Evolutionary conservation across 1,284 basidiomycete genomes (phyloP).

Genomic region (Puccinia polysora): DNA sequence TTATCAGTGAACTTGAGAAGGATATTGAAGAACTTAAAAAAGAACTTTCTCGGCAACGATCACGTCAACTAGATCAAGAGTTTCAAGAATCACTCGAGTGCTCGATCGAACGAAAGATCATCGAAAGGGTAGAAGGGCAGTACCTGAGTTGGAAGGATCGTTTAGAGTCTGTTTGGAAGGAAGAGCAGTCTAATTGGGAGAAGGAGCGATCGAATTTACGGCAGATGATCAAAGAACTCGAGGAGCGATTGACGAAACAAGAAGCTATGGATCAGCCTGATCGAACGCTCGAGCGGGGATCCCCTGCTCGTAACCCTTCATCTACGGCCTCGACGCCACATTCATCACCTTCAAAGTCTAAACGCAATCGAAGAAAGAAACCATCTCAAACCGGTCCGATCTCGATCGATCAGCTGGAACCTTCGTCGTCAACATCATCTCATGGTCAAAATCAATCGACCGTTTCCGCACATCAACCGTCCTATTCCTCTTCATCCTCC

Average conservation of each 20-base stretch:
- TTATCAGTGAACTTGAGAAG: conserved; percentile 69
- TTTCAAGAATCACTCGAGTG: conserved; percentile 44
- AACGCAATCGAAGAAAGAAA: conserved; percentile 18
- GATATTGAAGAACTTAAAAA: conserved; percentile 68
- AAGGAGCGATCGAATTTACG: conserved; percentile 71
- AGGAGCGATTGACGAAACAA: conserved; percentile 53
- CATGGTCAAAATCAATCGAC: neutral
- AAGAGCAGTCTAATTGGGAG: conserved; percentile 73
- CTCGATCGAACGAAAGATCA: conserved; percentile 45
- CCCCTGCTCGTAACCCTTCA: neutral
- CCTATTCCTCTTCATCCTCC: neutral
- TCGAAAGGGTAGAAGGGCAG: conserved; percentile 62
- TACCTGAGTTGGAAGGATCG: conserved; percentile 61
- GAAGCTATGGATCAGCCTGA: neutral
- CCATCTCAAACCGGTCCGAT: neutral
- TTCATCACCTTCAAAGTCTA: conserved; percentile 24
- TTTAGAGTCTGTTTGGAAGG: conserved; percentile 53
- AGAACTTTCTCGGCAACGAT: conserved; percentile 53
- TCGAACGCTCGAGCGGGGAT: neutral
- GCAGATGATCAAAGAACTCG: conserved; percentile 76
- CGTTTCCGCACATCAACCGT: neutral
- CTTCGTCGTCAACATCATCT: neutral
- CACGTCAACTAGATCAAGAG: neutral
- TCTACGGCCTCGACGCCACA: neutral
- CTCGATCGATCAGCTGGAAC: neutral